Conservation (phyloP, 1,284 basidiomycete species). For the Crepidotus sp. region DNA sequence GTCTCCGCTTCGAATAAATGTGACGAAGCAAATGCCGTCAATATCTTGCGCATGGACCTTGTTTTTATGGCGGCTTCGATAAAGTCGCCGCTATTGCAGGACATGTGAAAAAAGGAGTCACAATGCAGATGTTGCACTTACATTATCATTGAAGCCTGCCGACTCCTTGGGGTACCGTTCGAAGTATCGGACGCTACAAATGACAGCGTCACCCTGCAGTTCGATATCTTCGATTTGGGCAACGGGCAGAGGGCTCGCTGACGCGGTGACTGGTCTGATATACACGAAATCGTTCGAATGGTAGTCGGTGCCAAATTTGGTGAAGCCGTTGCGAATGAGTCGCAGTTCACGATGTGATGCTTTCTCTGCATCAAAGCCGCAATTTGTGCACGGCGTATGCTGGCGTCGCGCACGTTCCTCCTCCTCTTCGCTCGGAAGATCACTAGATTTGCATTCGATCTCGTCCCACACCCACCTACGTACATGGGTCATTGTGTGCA, state of each 20-base stretch:
- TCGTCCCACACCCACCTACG: slow-evolving; percentile 1
- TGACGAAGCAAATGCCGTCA: slow-evolving; percentile 4
- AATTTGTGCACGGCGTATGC: slow-evolving; percentile 6
- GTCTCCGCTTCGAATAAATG: neutral
- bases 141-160: slow-evolving; percentile 1
- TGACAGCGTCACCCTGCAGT: neutral
- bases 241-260: neutral
- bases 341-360: neutral
- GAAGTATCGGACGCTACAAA: slow-evolving; percentile 1
- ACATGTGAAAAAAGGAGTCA: neutral
- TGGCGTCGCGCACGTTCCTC: neutral
- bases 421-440: neutral
- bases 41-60: neutral
- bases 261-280: neutral
- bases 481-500: neutral
- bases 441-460: neutral
- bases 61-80: neutral
- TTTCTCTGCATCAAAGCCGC: neutral
- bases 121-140: neutral
- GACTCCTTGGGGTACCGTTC: slow-evolving; percentile 1
- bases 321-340: neutral
- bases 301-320: slow-evolving; percentile 1
- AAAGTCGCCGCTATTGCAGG: slow-evolving; percentile 7
- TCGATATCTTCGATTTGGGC: slow-evolving; percentile 1
- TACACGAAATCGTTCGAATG: slow-evolving; percentile 11